Evolutionary conservation across 768 basidiomycete species (phyloP).

Genomic region (Saitozyma sp.): DNA sequence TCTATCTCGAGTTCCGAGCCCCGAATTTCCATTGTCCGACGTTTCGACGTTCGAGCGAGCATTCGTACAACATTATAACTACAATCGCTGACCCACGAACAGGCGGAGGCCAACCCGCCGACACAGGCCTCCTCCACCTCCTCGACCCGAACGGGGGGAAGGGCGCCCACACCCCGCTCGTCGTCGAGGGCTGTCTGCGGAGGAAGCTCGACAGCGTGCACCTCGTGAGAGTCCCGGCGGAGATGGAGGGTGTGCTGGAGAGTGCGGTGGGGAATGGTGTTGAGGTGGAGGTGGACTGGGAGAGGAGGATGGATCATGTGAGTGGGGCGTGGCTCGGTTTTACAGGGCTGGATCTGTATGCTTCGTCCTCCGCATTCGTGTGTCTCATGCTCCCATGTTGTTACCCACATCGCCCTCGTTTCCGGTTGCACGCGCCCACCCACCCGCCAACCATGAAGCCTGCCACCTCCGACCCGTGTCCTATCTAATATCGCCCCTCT

Average conservation of each 20-base stretch:
- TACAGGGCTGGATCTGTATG: no score
- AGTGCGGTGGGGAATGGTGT: slow-evolving; percentile 21
- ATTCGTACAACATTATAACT: background rate
- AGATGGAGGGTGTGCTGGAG: slow-evolving; percentile 9
- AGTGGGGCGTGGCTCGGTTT: background rate
- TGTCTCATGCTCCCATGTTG: no score
- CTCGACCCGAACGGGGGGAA: slow-evolving; percentile 24
- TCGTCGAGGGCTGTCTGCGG: slow-evolving; percentile 40
- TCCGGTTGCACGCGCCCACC: no score
- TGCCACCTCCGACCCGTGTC: no score
- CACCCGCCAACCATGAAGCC: no score
- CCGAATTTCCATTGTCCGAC: no score
- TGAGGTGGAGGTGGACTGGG: slow-evolving; percentile 50
- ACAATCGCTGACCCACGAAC: slow-evolving; percentile 7
- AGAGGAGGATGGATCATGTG: slow-evolving; percentile 47
- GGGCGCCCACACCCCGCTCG: slow-evolving; percentile 8
- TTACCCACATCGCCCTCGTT: no score
- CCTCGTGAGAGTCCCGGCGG: slow-evolving; percentile 35
- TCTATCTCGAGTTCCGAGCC: no score
- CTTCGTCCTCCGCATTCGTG: no score
- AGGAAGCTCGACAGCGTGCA: slow-evolving; percentile 42
- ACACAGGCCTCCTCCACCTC: slow-evolving; percentile 36
- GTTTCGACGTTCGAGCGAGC: background rate
- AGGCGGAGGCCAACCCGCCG: slow-evolving; percentile 52
- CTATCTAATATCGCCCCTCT: no score